A percentile compares a stretch with the other conserved stretches of the same genome.
phyloP scores from a whole-genome alignment of 768 basidiomycete species.

The Leccinum subtestaceum region DNA sequence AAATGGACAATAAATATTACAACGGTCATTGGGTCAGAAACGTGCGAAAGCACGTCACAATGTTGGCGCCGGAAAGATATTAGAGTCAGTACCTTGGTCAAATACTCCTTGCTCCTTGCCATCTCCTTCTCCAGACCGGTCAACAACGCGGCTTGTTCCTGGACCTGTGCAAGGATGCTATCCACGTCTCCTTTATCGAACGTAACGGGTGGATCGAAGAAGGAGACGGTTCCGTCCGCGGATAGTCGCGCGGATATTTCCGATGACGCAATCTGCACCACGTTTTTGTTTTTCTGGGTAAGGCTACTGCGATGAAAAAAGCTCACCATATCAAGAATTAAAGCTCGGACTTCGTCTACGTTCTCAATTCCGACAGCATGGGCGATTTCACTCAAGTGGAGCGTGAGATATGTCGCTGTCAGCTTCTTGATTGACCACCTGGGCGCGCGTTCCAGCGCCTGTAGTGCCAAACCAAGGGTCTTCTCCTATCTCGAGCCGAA shows the following conservation, averaged over 20 bases:
- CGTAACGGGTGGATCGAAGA: constrained; percentile 59
- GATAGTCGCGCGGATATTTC: constrained; percentile 72
- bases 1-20: neutral
- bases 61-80: neutral
- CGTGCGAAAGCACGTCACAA: neutral
- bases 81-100: constrained; percentile 53
- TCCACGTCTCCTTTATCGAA: constrained; percentile 65
- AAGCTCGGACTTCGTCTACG: constrained; percentile 51
- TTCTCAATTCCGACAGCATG: constrained; percentile 40
- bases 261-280: constrained; percentile 58
- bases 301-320: neutral
- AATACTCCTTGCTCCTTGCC: constrained; percentile 65
- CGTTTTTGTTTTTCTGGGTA: constrained; percentile 1
- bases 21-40: neutral
- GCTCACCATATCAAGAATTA: constrained; percentile 74
- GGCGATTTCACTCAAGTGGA: constrained; percentile 71
- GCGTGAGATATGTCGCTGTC: constrained; percentile 78
- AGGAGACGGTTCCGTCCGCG: constrained; percentile 68
- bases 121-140: constrained; percentile 32
- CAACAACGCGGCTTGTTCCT: constrained; percentile 40
- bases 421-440: constrained; percentile 78
- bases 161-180: constrained; percentile 48
- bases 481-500: constrained; percentile 48
- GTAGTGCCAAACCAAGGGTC: constrained; percentile 66
- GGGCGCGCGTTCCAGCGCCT: constrained; percentile 67